Conservation (phyloP, 73 alveolate species). For the Tetrahymena elliotti region DNA sequence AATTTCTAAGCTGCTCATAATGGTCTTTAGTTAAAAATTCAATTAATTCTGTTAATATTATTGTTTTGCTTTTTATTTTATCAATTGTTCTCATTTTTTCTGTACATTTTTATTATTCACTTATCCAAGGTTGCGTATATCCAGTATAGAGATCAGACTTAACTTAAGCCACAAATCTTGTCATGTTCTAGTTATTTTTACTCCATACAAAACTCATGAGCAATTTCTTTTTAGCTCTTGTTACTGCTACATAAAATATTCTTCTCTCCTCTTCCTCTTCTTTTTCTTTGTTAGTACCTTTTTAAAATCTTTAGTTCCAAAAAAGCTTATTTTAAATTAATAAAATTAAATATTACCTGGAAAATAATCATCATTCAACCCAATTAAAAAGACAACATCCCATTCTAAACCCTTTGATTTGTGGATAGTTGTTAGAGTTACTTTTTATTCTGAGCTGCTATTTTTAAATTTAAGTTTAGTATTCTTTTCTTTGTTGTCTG, state of each 20-base stretch:
- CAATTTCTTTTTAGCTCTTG: not conserved
- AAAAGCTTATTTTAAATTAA: not conserved
- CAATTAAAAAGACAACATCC: not conserved
- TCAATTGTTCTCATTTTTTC: not conserved
- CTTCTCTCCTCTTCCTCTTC: not conserved
- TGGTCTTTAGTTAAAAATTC: not conserved
- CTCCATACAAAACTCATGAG: not conserved
- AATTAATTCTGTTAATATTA: not conserved
- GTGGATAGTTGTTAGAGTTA: not conserved
- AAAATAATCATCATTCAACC: not conserved
- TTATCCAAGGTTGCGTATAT: not conserved
- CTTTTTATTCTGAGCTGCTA: not conserved
- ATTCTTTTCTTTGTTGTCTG: not conserved
- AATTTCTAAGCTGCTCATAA: not conserved
- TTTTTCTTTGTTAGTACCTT: not conserved
- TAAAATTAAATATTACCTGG: not conserved
- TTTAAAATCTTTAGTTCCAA: not conserved
- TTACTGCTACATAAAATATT: not conserved
- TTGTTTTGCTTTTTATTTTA: not conserved
- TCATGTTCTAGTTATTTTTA: not conserved
- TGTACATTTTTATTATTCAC: not conserved
- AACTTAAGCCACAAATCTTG: not conserved
- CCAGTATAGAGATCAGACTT: not conserved
- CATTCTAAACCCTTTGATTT: not conserved
- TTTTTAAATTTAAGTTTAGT: not conserved